Base-by-base conservation (phyloP, 768 basidiomycete genomes). In the Polyporus arcularius region DNA sequence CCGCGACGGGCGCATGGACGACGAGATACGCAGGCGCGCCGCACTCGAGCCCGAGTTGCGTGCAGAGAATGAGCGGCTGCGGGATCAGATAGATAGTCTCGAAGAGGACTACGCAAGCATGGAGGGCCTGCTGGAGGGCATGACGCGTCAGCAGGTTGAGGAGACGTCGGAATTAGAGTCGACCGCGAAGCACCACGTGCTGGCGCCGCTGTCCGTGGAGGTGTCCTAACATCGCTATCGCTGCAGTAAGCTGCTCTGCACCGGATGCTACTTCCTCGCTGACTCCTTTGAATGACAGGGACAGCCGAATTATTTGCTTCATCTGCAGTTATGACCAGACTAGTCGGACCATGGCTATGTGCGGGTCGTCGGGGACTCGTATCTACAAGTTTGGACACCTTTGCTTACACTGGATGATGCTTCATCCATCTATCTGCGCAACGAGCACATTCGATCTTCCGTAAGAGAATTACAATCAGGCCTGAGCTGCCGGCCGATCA, bases 1-100 rank as follows among this genome's bases (percentile, higher is more conserved):
- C 48, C 56, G 62, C 46, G 70, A 70, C 42, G 16, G 49, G 39
- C 59, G 61, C 32, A 66, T 53, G 52, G 51, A 71, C 52, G 70
- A 68, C 40, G 68, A 70, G 40, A 14, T 70, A 1, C 58, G 70
- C n/a, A 45, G 53, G 46, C 62, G 68, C 1, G 70, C 70, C 4
- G 70, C 67, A 26, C 58, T 65, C 30, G 65, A 70, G 57, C 63
- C 61, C 40, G 66, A 66, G 55, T 53, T 71, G 39, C 16, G 63
- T 35, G 60, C 35, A 18, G 66, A 68, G 58, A 67, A 68, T 42
- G 63, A 57, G 58, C 39, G 55, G 53, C 52, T 71, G 45, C 50
- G 64, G 15, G 65, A 58, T 12, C 38, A 64, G 55, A 35, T 67
- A 41, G 50, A 40, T 21, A 42, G 8, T n/a, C 45, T 66, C 9